Evolutionary conservation across 1,284 basidiomycete genomes (phyloP).

Genomic region (Testicularia cyperi): DNA sequence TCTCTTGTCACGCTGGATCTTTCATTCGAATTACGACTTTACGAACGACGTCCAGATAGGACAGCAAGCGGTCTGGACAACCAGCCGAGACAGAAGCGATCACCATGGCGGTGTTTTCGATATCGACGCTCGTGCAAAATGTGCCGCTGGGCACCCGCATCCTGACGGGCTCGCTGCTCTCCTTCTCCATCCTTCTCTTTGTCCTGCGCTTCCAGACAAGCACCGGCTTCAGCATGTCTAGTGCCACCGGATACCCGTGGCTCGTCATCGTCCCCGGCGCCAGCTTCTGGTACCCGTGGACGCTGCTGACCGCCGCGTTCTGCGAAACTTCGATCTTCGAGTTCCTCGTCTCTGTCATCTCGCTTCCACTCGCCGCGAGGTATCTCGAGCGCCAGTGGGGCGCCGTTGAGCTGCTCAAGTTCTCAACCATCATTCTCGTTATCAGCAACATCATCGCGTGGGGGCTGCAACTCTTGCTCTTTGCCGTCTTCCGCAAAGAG

Average conservation of each 20-base stretch:
- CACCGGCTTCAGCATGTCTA: slow-evolving; percentile 59
- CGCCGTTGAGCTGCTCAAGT: slow-evolving; percentile 78
- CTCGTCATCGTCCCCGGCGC: slow-evolving; percentile 81
- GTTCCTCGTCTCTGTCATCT: slow-evolving; percentile 75
- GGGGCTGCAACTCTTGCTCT: slow-evolving; percentile 46
- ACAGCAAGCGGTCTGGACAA: no score
- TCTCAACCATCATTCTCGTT: slow-evolving; percentile 70
- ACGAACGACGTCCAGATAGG: no score
- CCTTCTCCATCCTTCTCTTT: slow-evolving; percentile 31
- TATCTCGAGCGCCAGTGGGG: slow-evolving; percentile 96
- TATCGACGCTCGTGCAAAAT: slow-evolving; percentile 32
- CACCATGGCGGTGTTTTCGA: slow-evolving; percentile 40
- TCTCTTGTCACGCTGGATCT: no score
- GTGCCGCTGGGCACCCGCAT: slow-evolving; percentile 27
- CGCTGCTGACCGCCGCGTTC: slow-evolving; percentile 79
- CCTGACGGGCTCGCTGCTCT: slow-evolving; percentile 29
- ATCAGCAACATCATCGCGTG: slow-evolving; percentile 52
- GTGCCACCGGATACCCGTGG: slow-evolving; percentile 68
- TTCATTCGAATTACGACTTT: no score
- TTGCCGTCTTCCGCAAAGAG: slow-evolving; percentile 46
- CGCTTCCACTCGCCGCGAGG: slow-evolving; percentile 77
- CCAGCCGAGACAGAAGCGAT: no score
- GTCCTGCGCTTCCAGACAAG: slow-evolving; percentile 40
- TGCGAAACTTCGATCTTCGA: slow-evolving; percentile 83
- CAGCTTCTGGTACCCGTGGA: slow-evolving; percentile 85